Evolutionary conservation across 2,329 filamentous ascomycete species (phyloP), one percentile per base, ranked within the genome.

Genomic region (Xylaria sp.): DNA sequence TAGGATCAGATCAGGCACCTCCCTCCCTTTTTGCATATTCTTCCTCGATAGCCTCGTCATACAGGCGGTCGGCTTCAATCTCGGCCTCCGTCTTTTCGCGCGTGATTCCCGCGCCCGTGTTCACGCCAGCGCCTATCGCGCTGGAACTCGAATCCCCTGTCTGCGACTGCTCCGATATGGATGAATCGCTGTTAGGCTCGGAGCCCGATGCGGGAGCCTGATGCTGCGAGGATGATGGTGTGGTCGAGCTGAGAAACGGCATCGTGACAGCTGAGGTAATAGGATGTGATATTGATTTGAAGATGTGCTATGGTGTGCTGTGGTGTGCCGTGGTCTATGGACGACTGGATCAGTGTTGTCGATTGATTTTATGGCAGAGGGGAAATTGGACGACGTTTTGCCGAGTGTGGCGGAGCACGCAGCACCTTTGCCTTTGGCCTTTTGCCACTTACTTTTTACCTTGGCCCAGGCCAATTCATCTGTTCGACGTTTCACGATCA

Each of bases 21-120:
- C 82, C 82, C 53, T 84, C 82, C 37, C 81, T 73, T 77, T 83
- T 85, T 44, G 82, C 82, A 64, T 84, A 85, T 72, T 84, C 82
- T 43, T 85, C 82, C 75, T 85, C 82, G 70, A 85, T 84, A 3
- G 75, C 72, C 72, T 84, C 82, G 62, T 84, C 81, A 54, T 85
- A 85, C 40, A 77, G 58, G 23, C 77, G 71, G 65, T 85, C 82
- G 1, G 82, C 82, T 66, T 82, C 80, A 58, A 77, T 64, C 72
- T 84, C 81, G 3, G 74, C 80, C 48, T 79, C 78, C 0, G 81
- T 83, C 76, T 83, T 83, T 38, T 77, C 73, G 58, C 80, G 70
- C 11, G 79, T 80, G 4, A 71, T 74, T 1, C 80, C 81, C 0
- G 80, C 81, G n/a, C 80, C 81, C 0, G 79, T 82, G 68, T 83